A percentile compares a stretch with the other conserved stretches of the same genome.
phyloP scores from a whole-genome alignment of 345 rosid species.

The Cardiospermum halicacabum region DNA sequence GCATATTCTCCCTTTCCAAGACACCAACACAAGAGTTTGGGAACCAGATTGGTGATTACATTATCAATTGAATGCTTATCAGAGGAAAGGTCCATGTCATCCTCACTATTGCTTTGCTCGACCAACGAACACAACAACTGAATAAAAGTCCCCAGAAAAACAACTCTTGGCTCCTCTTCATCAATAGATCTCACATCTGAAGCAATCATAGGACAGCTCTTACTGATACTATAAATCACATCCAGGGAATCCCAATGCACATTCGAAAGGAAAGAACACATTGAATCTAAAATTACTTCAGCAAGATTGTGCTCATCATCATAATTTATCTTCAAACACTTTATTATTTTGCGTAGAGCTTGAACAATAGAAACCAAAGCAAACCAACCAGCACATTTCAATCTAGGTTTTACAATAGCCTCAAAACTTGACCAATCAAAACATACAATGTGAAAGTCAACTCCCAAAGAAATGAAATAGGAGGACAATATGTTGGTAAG shows the following conservation, averaged over 20 bases:
- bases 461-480: constrained; percentile 19
- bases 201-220: constrained; percentile 13
- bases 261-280: constrained; percentile 40
- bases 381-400: constrained; percentile 53
- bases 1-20: constrained; percentile 33
- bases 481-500: constrained; percentile 20
- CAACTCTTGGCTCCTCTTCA: constrained; percentile 22
- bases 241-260: constrained; percentile 51
- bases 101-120: constrained; percentile 32
- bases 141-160: constrained; percentile 59
- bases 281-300: constrained; percentile 34
- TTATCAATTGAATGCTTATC: constrained; percentile 33
- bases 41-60: constrained; percentile 40
- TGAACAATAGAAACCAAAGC: constrained; percentile 45
- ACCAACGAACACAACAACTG: constrained; percentile 72
- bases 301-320: constrained; percentile 38
- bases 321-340: constrained; percentile 51
- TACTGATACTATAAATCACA: constrained; percentile 17
- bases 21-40: constrained; percentile 58
- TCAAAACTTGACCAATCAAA: constrained; percentile 21
- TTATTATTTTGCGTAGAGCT: constrained; percentile 52
- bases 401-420: constrained; percentile 30
- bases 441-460: constrained; percentile 15
- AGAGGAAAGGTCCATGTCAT: constrained; percentile 24
- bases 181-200: constrained; percentile 16